Conservation (phyloP, 1,284 basidiomycete species). For the Mrakiaceae sp. region DNA sequence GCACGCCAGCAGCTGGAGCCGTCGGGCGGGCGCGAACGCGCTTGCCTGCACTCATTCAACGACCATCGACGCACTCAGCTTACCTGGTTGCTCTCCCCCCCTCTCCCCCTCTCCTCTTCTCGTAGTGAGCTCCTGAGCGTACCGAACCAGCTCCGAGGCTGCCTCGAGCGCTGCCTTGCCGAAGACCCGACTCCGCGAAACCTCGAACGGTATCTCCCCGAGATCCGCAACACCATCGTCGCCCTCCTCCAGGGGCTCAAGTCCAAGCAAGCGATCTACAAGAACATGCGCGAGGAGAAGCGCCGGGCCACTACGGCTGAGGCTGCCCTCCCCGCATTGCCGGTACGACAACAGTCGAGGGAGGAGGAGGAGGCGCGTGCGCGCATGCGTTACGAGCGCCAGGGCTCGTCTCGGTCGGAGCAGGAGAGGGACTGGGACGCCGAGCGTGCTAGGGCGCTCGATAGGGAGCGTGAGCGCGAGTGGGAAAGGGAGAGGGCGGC, state of each 20-base stretch:
- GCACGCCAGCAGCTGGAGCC: too few species aligned
- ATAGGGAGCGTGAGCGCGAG: not conserved
- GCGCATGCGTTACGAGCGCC: not conserved
- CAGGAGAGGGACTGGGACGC: not conserved
- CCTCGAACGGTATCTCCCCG: conserved; percentile 79
- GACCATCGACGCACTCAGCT: not conserved
- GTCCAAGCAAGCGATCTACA: conserved; percentile 72
- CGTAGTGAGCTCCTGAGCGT: conserved; percentile 74
- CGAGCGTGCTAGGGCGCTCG: not conserved
- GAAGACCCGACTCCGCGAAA: conserved; percentile 79
- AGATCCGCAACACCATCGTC: conserved; percentile 86
- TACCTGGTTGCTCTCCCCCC: not conserved
- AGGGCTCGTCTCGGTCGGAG: not conserved
- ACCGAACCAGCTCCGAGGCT: conserved; percentile 74
- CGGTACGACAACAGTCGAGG: not conserved
- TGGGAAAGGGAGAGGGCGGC: not conserved
- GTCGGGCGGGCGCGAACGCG: not conserved
- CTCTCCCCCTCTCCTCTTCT: not conserved
- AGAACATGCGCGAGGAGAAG: conserved; percentile 24
- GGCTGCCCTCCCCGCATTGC: too few species aligned
- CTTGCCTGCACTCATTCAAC: not conserved
- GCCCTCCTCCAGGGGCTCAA: conserved; percentile 82
- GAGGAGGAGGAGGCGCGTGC: not conserved
- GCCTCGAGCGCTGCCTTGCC: conserved; percentile 80
- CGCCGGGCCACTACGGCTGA: not conserved